These are phyloP conservation scores for Pichia sp. DNA, from an alignment of 1,139 yeast species.

Conservation along the genomic window DNA sequence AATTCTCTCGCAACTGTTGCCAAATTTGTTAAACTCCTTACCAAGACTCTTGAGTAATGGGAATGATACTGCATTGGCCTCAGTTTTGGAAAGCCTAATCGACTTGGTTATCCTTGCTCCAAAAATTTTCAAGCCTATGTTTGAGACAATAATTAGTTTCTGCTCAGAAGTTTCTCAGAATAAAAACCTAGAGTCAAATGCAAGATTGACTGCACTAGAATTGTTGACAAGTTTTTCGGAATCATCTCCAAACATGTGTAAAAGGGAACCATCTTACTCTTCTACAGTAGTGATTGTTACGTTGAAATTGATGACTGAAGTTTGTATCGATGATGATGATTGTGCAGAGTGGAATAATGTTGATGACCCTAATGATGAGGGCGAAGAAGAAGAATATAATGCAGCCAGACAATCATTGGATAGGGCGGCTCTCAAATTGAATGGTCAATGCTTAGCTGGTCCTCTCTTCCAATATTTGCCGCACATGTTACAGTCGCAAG, in stretches of 20 bases:
- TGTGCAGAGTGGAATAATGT: conserved; percentile 74
- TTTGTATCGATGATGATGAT: conserved; percentile 69
- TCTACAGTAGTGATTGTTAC: conserved; percentile 69
- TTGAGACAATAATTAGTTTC: conserved; percentile 78
- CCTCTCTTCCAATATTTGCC: conserved; percentile 87
- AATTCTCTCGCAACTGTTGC: conserved; percentile 69
- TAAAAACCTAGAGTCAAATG: conserved; percentile 68
- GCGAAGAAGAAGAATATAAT: conserved; percentile 76
- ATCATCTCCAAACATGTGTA: conserved; percentile 94
- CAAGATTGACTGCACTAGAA: conserved; percentile 86
- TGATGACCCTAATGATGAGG: conserved; percentile 64
- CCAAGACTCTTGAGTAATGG: conserved; percentile 79
- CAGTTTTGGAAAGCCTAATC: conserved; percentile 83
- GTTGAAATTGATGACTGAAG: conserved; percentile 85
- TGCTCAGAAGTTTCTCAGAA: conserved; percentile 78
- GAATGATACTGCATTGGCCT: conserved; percentile 74
- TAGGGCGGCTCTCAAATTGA: conserved; percentile 77
- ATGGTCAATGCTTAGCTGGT: conserved; percentile 77
- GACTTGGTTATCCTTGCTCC: conserved; percentile 94
- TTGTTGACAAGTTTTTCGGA: conserved; percentile 86
- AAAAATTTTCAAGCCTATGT: conserved; percentile 87
- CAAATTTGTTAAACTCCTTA: conserved; percentile 76
- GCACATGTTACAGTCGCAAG: conserved; percentile 64
- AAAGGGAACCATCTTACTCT: conserved; percentile 68
- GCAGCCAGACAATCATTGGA: conserved; percentile 94